phyloP scores from a whole-genome alignment of 179 eudicot species.

The Drosera spatulata region DNA sequence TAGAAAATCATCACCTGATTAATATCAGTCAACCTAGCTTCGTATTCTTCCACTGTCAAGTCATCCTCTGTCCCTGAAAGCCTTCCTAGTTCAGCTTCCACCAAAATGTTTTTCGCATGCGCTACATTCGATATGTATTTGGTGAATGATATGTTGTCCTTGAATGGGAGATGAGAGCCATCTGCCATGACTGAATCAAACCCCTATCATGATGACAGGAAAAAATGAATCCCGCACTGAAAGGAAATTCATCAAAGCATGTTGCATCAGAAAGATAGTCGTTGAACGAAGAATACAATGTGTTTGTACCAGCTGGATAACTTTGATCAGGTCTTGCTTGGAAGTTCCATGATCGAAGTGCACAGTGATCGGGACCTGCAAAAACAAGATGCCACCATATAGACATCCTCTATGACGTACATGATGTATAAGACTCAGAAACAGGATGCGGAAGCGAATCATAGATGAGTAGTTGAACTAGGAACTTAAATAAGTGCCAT shows the following conservation, averaged over 20 bases:
- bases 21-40: conserved; percentile 77
- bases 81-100: conserved; percentile 98
- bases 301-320: conserved; percentile 64
- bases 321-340: conserved; percentile 74
- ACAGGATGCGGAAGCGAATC: too few relatives aligned
- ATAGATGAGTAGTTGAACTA: too few relatives aligned
- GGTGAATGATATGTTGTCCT: conserved; percentile 69
- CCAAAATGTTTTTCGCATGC: conserved; percentile 51
- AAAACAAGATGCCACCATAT: too few relatives aligned
- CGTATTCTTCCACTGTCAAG: conserved; percentile 83
- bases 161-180: conserved; percentile 84
- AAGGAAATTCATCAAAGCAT: background rate
- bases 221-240: background rate
- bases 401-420: too few relatives aligned
- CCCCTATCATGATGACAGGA: conserved; percentile 37
- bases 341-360: conserved; percentile 97
- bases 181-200: conserved; percentile 96
- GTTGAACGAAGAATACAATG: conserved; percentile 1
- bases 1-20: conserved; percentile 47
- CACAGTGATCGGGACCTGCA: conserved; percentile 85
- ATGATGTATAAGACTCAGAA: too few relatives aligned
- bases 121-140: conserved; percentile 61
- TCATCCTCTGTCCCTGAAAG: conserved; percentile 95
- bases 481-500: too few relatives aligned
- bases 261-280: background rate